These are phyloP conservation scores for Tubosaeta brunneosetosa DNA, from an alignment of 768 basidiomycete species.

Conservation along the genomic window DNA sequence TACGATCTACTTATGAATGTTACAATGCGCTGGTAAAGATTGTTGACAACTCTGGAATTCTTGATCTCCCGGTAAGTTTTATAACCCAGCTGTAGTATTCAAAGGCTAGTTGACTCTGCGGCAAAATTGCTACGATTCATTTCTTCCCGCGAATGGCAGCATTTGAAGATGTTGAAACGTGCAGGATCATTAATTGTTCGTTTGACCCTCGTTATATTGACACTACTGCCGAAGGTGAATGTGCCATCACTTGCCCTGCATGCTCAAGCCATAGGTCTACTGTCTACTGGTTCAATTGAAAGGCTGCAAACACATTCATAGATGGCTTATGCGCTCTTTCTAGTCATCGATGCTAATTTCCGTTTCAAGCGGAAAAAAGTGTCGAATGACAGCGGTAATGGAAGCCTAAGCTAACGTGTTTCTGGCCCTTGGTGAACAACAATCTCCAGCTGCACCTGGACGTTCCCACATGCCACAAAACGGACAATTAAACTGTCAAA, in stretches of 20 bases:
- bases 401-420: too few relatives aligned
- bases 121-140: neutral
- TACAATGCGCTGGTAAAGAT: constrained; percentile 21
- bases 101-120: neutral
- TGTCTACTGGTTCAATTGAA: neutral
- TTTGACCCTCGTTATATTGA: neutral
- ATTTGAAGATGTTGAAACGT: neutral
- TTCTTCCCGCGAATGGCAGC: neutral
- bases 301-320: neutral
- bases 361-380: constrained; percentile 19
- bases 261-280: neutral
- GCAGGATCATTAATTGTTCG: neutral
- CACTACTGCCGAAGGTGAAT: neutral
- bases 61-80: constrained; percentile 5
- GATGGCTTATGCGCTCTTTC: constrained; percentile 20
- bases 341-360: constrained; percentile 30
- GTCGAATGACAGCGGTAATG: constrained; percentile 5
- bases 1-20: constrained; percentile 24
- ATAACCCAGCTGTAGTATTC: neutral
- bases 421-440: too few relatives aligned
- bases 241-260: neutral
- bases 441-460: too few relatives aligned
- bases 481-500: too few relatives aligned
- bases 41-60: constrained; percentile 25
- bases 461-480: too few relatives aligned